Evolutionary conservation across 1,139 yeast species (phyloP), one percentile per base, ranked within the genome.

Genomic region (Geotrichum fermentans): DNA sequence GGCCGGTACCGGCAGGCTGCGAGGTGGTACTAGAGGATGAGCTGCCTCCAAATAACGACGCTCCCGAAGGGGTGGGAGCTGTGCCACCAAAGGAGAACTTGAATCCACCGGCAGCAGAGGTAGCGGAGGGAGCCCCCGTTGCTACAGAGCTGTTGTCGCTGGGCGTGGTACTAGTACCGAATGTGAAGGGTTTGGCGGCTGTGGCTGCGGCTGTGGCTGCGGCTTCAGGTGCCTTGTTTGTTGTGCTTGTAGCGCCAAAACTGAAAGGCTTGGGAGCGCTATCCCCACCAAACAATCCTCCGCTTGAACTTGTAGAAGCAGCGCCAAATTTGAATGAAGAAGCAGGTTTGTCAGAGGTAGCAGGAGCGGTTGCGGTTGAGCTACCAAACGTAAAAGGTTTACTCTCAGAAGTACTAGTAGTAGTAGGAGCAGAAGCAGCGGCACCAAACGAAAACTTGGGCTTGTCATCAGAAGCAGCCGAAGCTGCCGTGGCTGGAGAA

Each of bases 401-500:
- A 30, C 14, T 8, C 28, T 24, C 10, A 10, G 6, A 6, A 35
- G 46, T 18, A n/a, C 17, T 34, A 53, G 52, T 28, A 44, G 52
- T 44, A 43, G 49, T 34, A 16, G 55, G 38, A 43, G 51, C 49
- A 7, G 52, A 35, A 4, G 49, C 22, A 13, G 58, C 26, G 13
- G 41, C 21, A 28, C 64, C 63, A 51, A 69, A 68, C 6, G 64
- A 52, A 46, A 66, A 64, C 13, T 59, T 47, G 10, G 52, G 48
- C 41, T 43, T 50, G 4, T 45, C 35, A 21, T 43, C 48, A n/a
- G 14, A 35, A 8, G 43, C 18, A 13, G 43, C 18, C 14, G 35
- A 24, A 16, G 43, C 10, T 4, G 37, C 29, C 14, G 39, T 21
- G 17, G 45, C n/a, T 14, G 50, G 37, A 18, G 49, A 32, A 16